Base-by-base conservation (phyloP, 192 early-diverging fungal genomes). In the Spizellomyces punctatus region DNA sequence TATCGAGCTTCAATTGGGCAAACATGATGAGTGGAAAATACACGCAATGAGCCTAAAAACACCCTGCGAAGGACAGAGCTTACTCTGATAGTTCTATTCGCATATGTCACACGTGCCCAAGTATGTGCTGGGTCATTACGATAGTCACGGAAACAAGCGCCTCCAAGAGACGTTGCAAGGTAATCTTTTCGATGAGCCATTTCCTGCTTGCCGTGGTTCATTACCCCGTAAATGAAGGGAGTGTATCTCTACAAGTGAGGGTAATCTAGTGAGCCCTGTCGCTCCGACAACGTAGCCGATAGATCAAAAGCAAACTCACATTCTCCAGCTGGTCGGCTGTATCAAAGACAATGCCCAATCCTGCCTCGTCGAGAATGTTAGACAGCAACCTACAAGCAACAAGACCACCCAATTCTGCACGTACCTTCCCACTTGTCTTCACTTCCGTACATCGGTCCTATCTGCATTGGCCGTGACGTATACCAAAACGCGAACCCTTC, bases 401-500 rank as follows among this genome's bases (percentile, higher is more conserved):
- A 52, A 50, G 27, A 75, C 49, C 45, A 14, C 14, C 49, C 45
- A 56, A 47, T 36, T 36, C 27, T 36, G 27, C 27, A 36, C 27
- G 27, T 36, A 71, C 81, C 91, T 21, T 83, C 69, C 86, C 87
- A 93, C 19, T 81, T 71, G 76, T 93, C 91, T 63, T 83, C 78
- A 54, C 66, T 82, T 14, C 91, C 91, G 81, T 84, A 88, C 16
- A 92, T 74, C 17, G 86, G 84, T 0, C 91, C 92, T 12, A 71
- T 76, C 6, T 77, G 64, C 49, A 22, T 65, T 41, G 27, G 61
- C 19, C 78, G 88, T 57, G 89, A 78, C 0, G 90, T 86, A 67
- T 95, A 95, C 93, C 93, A 95, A 61, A 95, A 86, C 27, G 90
- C 93, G 6, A 95, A 63, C 0, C 93, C 93, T 41, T 89, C 81